A percentile compares a stretch with the other conserved stretches of the same genome.
These are phyloP conservation scores for Candida oleophila DNA, from an alignment of 805 yeast species.

Conservation along the genomic window DNA sequence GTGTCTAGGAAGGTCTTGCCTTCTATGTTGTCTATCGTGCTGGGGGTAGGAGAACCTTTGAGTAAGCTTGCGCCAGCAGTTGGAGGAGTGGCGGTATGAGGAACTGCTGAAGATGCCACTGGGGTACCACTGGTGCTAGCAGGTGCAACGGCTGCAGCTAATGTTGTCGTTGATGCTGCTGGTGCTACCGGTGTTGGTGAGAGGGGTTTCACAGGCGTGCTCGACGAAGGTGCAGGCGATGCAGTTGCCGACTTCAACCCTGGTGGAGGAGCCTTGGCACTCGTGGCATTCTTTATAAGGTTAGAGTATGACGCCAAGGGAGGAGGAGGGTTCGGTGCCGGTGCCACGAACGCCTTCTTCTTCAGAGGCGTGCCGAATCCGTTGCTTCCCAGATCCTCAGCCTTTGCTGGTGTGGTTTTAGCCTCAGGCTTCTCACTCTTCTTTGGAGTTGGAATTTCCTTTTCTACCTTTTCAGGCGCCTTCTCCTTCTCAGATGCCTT, in stretches of 20 bases:
- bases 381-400: neutral
- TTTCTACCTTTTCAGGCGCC: neutral
- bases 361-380: constrained; percentile 14
- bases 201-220: constrained; percentile 14
- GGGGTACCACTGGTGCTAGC: too few relatives aligned
- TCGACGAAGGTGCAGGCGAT: constrained; percentile 23
- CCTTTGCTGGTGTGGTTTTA: constrained; percentile 1
- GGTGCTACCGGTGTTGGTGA: neutral
- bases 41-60: constrained; percentile 6
- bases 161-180: neutral
- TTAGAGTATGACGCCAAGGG: constrained; percentile 6
- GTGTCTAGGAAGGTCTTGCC: constrained; percentile 20
- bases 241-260: constrained; percentile 24
- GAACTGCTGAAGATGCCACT: constrained; percentile 6
- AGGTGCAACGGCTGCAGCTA: neutral
- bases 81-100: too few relatives aligned
- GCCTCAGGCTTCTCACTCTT: constrained; percentile 5
- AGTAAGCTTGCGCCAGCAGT: too few relatives aligned
- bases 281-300: constrained; percentile 5
- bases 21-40: constrained; percentile 6
- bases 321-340: constrained; percentile 19
- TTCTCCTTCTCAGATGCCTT: neutral
- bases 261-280: constrained; percentile 16
- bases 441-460: neutral
- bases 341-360: constrained; percentile 12